Conservation (phyloP, 2,329 filamentous ascomycete species). For the Ascochyta pisi region DNA sequence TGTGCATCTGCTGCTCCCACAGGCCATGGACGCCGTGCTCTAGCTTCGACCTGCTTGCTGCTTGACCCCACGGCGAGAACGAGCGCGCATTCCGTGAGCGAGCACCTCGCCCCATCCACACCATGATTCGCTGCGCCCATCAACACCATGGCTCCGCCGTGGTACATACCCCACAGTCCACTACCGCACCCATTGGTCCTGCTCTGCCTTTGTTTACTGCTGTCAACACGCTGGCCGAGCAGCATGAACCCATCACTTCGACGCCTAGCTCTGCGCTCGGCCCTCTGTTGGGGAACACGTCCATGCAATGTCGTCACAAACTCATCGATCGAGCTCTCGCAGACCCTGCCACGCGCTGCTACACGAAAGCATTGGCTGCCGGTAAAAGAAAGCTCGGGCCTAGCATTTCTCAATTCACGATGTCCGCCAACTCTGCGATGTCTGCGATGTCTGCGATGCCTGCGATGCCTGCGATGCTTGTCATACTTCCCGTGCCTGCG, state of each 20-base stretch:
- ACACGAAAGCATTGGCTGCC: slow-evolving; percentile 3
- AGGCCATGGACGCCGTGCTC: too few relatives aligned
- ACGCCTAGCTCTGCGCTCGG: slow-evolving; percentile 5
- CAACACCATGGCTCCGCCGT: slow-evolving; percentile 26
- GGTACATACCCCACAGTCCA: slow-evolving; percentile 21
- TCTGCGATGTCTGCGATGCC: too few relatives aligned
- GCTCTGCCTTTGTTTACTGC: slow-evolving; percentile 8
- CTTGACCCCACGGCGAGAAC: slow-evolving; percentile 25
- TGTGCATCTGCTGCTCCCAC: too few relatives aligned
- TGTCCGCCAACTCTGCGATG: too few relatives aligned
- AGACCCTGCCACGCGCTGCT: slow-evolving; percentile 19
- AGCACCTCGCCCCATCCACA: background rate
- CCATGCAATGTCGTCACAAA: slow-evolving; percentile 13
- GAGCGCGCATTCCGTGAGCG: slow-evolving; percentile 19
- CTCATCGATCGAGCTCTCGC: slow-evolving; percentile 12
- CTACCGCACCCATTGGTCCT: slow-evolving; percentile 22
- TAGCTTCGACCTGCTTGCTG: slow-evolving; percentile 3
- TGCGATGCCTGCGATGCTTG: too few relatives aligned
- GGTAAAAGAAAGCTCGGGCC: too few relatives aligned
- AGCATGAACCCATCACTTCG: slow-evolving; percentile 1
- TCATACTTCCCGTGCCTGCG: too few relatives aligned
- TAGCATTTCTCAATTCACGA: too few relatives aligned
- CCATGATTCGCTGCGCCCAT: slow-evolving; percentile 29
- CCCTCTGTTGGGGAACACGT: background rate
- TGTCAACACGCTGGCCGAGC: slow-evolving; percentile 13